Percentiles rank a stretch among this genome's conserved stretches.
Conservation (phyloP, 2,329 filamentous ascomycete species). For the Pyrenophora teres region DNA sequence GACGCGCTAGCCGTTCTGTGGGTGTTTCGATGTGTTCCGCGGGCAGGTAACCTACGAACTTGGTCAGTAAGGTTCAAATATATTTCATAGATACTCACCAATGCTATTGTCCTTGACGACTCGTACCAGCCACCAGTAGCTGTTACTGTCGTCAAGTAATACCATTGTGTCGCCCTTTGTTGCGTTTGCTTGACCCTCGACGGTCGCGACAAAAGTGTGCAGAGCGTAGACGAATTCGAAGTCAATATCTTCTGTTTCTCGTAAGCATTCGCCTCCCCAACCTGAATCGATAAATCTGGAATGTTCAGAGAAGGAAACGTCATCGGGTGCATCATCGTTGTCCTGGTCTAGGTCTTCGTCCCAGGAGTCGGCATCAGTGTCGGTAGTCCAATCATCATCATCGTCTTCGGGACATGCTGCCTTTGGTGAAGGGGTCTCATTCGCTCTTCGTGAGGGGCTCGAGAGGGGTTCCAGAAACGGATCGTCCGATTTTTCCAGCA, state of each 20-base stretch:
- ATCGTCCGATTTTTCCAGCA: slow-evolving; percentile 23
- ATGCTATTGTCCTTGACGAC: slow-evolving; percentile 98
- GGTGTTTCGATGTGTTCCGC: slow-evolving; percentile 99
- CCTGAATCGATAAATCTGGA: slow-evolving; percentile 70
- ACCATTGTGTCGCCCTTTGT: slow-evolving; percentile 99
- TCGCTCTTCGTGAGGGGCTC: slow-evolving; percentile 9
- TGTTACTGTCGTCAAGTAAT: slow-evolving; percentile 95
- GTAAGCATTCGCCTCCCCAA: slow-evolving; percentile 85
- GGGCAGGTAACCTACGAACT: slow-evolving; percentile 83
- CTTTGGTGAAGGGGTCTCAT: slow-evolving; percentile 15
- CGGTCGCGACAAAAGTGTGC: slow-evolving; percentile 96
- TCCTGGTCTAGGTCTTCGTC: slow-evolving; percentile 40
- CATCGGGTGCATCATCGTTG: slow-evolving; percentile 64
- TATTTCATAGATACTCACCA: slow-evolving; percentile 52
- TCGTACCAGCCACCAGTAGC: slow-evolving; percentile 98
- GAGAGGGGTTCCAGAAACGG: slow-evolving; percentile 14
- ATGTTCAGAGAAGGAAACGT: slow-evolving; percentile 62
- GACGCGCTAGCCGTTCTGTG: slow-evolving; percentile 85
- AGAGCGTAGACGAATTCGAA: slow-evolving; percentile 99
- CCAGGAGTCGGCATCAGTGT: slow-evolving; percentile 47
- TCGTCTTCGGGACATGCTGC: slow-evolving; percentile 17
- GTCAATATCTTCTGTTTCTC: slow-evolving; percentile 95
- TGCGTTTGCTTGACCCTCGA: slow-evolving; percentile 97
- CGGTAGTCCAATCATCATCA: slow-evolving; percentile 42
- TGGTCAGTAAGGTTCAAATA: background rate